Base-by-base conservation (phyloP, 1,284 basidiomycete genomes). In the Porogramme epimiltina region DNA sequence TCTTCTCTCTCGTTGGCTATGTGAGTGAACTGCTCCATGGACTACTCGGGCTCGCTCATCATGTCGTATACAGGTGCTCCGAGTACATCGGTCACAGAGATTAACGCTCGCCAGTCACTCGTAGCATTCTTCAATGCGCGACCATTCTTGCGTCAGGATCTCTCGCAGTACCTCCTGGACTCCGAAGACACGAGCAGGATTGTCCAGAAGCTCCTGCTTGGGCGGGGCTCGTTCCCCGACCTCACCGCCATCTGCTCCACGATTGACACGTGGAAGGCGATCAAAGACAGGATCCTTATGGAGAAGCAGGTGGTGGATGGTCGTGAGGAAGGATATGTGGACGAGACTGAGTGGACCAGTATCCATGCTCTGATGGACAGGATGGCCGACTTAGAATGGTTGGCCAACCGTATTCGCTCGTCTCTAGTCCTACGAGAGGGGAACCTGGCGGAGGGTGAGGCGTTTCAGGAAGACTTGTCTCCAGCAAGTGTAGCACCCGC, bases 171-270 rank as follows among this genome's bases (percentile, higher is more conserved):
- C 18, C 70, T 96, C 28, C 75, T 75, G 31, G 76, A 79, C 34
- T 69, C 84, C 2, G 88, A 87, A 52, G 95, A 97, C 67, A 79
- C 84, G 2, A 80, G 82, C 43, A 85, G 94, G 15, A 81, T 93
- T 48, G 77, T 92, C 11, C 94, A 97, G 65, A 84, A 82, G 49
- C 89, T 96, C 63, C 71, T 87, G 9, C 76, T 89, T 3, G 78
- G 86, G 4, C 79, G 85, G 53, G 91, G 91, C 16, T 82, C 84
- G 54, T 72, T 81, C 11, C 73, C 71, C 48, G 93, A 94, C 64
- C 72, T 94, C 16, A 67, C 82, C 15, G 73, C 82, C 2, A 77
- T 94, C 40, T 80, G 79, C 54, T 73, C 74, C 25, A 84, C 86
- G 3, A 82, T 91, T 48, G 71, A 69, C 9, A 69, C 73, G 16